Conservation (phyloP, 768 basidiomycete genomes). For the Flagelloscypha sp. region DNA sequence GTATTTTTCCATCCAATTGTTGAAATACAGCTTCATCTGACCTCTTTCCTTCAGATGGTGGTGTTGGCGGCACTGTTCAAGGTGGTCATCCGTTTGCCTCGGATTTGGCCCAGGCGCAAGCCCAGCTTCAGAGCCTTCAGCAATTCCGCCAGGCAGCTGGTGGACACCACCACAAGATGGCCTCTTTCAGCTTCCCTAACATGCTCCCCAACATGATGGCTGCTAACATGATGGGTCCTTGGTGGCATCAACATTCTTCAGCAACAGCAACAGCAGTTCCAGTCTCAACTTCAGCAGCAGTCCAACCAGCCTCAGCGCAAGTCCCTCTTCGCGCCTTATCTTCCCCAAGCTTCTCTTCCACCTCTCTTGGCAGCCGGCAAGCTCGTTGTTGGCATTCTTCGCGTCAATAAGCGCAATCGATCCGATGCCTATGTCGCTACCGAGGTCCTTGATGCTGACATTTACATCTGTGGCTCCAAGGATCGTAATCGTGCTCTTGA, state of each 20-base stretch:
- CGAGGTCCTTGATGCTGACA: constrained; percentile 96
- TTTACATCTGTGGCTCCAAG: constrained; percentile 98
- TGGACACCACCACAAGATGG: constrained; percentile 94
- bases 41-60: constrained; percentile 51
- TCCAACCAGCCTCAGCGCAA: constrained; percentile 91
- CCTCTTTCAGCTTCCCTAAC: constrained; percentile 95
- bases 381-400: constrained; percentile 91
- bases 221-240: constrained; percentile 88
- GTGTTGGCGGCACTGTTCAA: constrained; percentile 56
- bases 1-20: constrained; percentile 21
- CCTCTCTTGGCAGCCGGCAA: constrained; percentile 96
- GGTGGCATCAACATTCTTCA: constrained; percentile 81
- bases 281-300: constrained; percentile 91
- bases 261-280: constrained; percentile 92
- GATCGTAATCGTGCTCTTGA: constrained; percentile 97
- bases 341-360: constrained; percentile 94
- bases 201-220: constrained; percentile 98
- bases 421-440: constrained; percentile 99
- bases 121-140: constrained; percentile 90
- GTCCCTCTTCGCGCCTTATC: constrained; percentile 96
- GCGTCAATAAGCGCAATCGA: constrained; percentile 97
- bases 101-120: constrained; percentile 94
- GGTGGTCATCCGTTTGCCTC: constrained; percentile 58
- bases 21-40: constrained; percentile 8
- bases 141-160: constrained; percentile 94